Conservation (phyloP, 2,329 filamentous ascomycete genomes). For the Claviceps fusiformis region DNA sequence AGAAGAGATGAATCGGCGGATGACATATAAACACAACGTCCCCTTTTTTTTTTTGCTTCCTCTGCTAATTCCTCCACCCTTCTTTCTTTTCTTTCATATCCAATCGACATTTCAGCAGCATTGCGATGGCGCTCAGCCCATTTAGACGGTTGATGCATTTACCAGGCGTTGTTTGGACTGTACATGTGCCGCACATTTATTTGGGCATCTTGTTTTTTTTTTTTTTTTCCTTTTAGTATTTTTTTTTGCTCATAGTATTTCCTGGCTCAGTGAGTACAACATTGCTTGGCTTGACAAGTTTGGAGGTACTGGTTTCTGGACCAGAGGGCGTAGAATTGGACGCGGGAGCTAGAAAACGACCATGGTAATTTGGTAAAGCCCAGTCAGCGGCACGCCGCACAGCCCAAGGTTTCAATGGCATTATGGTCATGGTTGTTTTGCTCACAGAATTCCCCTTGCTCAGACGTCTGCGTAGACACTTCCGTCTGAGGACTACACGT, state of each 20-base stretch:
- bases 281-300: background rate
- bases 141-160: background rate
- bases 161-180: background rate
- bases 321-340: background rate
- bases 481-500: too few species aligned
- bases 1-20: slow-evolving; percentile 8
- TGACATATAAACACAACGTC: too few species aligned
- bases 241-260: background rate
- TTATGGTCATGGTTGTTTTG: background rate
- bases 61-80: too few species aligned
- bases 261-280: background rate
- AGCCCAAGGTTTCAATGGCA: background rate
- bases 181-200: background rate
- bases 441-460: too few species aligned
- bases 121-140: slow-evolving; percentile 4
- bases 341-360: background rate
- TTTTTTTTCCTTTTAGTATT: background rate
- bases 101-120: background rate
- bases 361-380: background rate
- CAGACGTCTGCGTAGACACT: too few species aligned
- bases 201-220: background rate
- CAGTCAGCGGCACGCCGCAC: background rate
- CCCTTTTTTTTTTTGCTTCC: too few species aligned
- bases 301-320: background rate
- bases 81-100: background rate